phyloP scores from a whole-genome alignment of 371 early-diverging fungal species.

The Entomophthora muscae region DNA sequence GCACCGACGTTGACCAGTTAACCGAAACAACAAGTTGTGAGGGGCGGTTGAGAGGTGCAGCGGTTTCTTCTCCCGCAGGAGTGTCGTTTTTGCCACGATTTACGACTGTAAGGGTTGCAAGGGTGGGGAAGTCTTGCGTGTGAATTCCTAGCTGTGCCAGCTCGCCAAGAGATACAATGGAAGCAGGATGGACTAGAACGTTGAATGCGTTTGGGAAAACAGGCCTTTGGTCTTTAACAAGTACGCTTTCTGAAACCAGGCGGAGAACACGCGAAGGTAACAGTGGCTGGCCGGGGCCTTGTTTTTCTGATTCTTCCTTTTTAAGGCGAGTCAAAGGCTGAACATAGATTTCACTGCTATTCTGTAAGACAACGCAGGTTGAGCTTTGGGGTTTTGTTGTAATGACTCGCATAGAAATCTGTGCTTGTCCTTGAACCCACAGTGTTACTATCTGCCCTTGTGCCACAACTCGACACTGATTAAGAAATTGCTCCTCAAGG shows the following conservation, averaged over 20 bases:
- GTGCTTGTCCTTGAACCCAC: slow-evolving; percentile 22
- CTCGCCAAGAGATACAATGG: not conserved
- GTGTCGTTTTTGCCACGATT: not conserved
- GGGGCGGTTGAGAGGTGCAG: not conserved
- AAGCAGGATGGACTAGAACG: not conserved
- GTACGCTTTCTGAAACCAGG: not conserved
- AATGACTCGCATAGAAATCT: not conserved
- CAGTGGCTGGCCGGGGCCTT: not conserved
- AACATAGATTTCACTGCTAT: not conserved
- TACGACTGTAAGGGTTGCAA: not conserved
- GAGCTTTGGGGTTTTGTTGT: not conserved
- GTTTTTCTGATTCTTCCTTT: not conserved
- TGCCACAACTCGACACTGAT: slow-evolving; percentile 54
- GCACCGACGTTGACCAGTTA: not conserved
- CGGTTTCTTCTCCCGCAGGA: not conserved
- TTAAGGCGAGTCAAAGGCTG: not conserved
- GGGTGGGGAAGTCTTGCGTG: not conserved
- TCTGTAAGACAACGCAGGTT: not conserved
- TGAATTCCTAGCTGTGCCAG: not conserved
- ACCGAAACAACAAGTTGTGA: not conserved
- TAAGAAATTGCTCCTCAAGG: slow-evolving; percentile 57
- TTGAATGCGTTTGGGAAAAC: not conserved
- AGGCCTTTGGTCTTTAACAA: not conserved
- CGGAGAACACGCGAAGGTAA: not conserved
- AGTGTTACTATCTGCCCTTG: slow-evolving; percentile 43